Base-by-base conservation (phyloP, 352 stramenopile species). In the Thraustochytrium striatum region DNA sequence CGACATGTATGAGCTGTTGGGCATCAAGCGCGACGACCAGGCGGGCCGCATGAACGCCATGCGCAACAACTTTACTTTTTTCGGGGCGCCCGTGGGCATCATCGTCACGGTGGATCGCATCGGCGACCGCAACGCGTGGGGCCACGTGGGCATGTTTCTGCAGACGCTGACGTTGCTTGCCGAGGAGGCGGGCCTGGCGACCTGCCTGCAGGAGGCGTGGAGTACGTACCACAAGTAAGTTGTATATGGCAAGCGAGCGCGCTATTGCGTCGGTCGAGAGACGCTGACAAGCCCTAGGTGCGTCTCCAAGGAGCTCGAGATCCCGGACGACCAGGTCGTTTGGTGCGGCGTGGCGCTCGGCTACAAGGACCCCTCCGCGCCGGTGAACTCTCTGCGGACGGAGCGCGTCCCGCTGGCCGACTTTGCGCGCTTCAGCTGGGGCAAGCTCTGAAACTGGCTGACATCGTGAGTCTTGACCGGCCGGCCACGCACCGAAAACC, bases 121-220 rank as follows among this genome's bases (percentile, higher is more conserved):
- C 25, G 28, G 25, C 3, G 70, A 80, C 33, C 35, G 58, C 21
- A 80, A 80, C 36, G 70, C 16, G 0, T 80, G 70, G 70, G 70
- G 70, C 33, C 70, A 80, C 47, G 70, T 80, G 16, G 70, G 70
- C 30, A 80, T 80, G 70, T 80, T 72, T 58, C 3, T 80, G 55
- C 55, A 69, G 36, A 80, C 70, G 19, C 39, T 80, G 32, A 39
- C 28, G 9, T 9, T 80, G n/a, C 58, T 80, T 7, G 55, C 55
- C 3, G 13, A 5, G 21, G 70, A 80, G 1, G 39, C 39, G 21
- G 70, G 70, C 55, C 39, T 80, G 0, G 38, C 44, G 25, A 80
- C 70, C 7, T 80, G 70, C 58, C 33, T 80, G 9, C 38, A 80
- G 50, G 70, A 80, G 36, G 70, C 70, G 11, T 80, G 70, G 70